Base-by-base conservation (phyloP, 768 basidiomycete genomes). In the Pulveroboletus sp. region DNA sequence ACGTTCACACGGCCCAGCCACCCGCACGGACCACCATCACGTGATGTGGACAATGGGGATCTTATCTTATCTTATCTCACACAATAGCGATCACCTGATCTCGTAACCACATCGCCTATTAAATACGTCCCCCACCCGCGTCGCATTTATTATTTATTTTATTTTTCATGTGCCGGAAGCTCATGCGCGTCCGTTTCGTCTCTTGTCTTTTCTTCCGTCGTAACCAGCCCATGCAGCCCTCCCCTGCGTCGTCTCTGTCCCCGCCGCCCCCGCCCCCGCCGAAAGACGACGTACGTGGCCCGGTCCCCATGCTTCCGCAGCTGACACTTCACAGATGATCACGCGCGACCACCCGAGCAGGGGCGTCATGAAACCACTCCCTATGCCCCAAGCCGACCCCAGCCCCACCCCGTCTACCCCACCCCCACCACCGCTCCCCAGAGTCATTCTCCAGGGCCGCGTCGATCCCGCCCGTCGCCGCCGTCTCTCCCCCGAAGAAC, bases 11-110 rank as follows among this genome's bases (percentile, higher is more conserved):
- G 43, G 47, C 28, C 56, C 52, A 59, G 61, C 57, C 57, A 59
- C 52, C 10, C 17, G 65, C 65, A 66, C 65, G 60, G 65, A 67
- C 65, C 65, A 66, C 0, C 0, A 0, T 0, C 46, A 47, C 32
- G 48, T 56, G 45, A 50, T 12, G 1, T 12, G 5, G 32, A 0
- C 0, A 17, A 32, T 32, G 9, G 32, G 3, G 12, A 12, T 39
- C 17, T 46, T 39, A 57, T 63, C 53, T 61, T 43, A 62, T 62
- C 61, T 62, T 45, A 59, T 59, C 47, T 45, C 11, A n/a, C 0
- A 52, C 54, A 35, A 32, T 32, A 32, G 32, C 5, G 2, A 28
- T 6, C 27, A 28, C 27, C 27, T 21, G 27, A 28, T 39, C 52
- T 6, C 31, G 50, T 54, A 42, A 61, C 46, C 51, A 58, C 42